Conservation (phyloP, 805 yeast genomes). For the Teunomyces kruisii region DNA sequence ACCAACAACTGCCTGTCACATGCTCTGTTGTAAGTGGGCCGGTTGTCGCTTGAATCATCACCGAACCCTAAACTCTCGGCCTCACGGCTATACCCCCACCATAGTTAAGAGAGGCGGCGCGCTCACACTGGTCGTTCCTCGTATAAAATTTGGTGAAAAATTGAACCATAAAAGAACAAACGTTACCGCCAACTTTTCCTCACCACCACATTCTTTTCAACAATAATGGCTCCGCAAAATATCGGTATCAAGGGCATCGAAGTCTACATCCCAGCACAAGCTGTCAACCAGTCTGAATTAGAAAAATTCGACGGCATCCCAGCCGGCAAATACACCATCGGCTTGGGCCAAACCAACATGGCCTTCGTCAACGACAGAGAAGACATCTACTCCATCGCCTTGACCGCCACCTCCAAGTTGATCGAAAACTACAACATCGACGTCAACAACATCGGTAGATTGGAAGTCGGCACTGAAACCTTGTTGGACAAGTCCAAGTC, state of each 20-base stretch:
- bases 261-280: conserved; percentile 81
- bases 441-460: conserved; percentile 78
- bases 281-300: conserved; percentile 84
- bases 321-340: conserved; percentile 95
- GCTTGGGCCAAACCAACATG: conserved; percentile 98
- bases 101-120: no score
- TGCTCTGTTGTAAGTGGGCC: no score
- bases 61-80: no score
- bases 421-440: conserved; percentile 82
- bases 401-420: conserved; percentile 81
- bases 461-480: conserved; percentile 98
- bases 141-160: conserved; percentile 2
- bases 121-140: conserved; percentile 1
- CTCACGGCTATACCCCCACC: no score
- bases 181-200: not conserved
- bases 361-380: conserved; percentile 96
- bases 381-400: conserved; percentile 90
- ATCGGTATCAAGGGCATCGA: conserved; percentile 97
- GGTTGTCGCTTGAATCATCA: no score
- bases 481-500: conserved; percentile 95
- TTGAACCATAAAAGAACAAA: not conserved
- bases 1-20: no score
- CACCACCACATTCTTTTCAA: conserved; percentile 4
- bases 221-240: conserved; percentile 50
- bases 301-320: conserved; percentile 85